Evolutionary conservation across 352 stramenopile species (phyloP), one percentile per base, ranked within the genome.

Genomic region (Phytophthora rubi): DNA sequence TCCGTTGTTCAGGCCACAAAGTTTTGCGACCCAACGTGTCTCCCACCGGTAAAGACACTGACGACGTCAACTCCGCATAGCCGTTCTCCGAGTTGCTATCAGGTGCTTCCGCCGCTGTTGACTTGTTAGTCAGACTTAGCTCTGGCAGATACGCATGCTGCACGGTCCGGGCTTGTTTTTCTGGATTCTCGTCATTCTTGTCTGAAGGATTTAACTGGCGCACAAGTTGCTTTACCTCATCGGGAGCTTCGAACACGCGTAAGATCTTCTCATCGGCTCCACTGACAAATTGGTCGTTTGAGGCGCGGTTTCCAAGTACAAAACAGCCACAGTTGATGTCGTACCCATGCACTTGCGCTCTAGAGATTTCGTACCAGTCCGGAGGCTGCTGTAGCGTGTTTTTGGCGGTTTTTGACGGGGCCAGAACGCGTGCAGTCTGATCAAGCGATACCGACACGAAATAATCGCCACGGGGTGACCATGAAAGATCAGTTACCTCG

Each of bases 261-360:
- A 95, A 56, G 63, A 95, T 92, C 65, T 95, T 94, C 56, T 95
- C 87, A 54, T 93, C 87, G 0, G 87, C 85, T n/a, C 87, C 87
- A 28, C 85, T 91, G 8, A 95, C 85, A 51, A 92, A 92, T 9
- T 79, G 70, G 13, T 88, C 76, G 21, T 68, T 86, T 77, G 39
- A 51, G 47, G 15, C 9, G 16, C 6, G 45, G 2, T 42, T 10
- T 21, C 57, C 58, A 9, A 65, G 42, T 4, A 92, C 52, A 42
- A 95, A 93, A 39, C 75, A 79, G 4, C 63, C 87, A 28, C 87
- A 95, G 64, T 93, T 91, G 62, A 95, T 76, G 52, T 95, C 85
- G 47, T 95, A 93, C 26, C 87, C 87, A 44, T 95, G 87, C 7
- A 95, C 87, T 77, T 93, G 87, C 1, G 83, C 85, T 28, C 87